Evolutionary conservation across 2,329 filamentous ascomycete genomes (phyloP).

Genomic region (Dactylonectria estremocensis): DNA sequence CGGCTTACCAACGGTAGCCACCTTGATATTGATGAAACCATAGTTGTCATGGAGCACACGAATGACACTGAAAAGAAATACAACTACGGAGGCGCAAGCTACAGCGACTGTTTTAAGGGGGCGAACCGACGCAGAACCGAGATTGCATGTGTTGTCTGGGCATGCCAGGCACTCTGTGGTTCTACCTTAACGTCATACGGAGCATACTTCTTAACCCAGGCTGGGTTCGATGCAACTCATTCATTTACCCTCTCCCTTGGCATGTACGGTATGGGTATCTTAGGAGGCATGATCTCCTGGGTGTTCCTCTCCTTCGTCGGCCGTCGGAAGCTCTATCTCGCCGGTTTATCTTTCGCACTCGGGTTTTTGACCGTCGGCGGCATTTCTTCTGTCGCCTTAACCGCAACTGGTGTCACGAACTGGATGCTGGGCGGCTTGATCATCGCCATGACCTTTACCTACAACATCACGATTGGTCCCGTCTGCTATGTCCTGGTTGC

Average conservation of each 20-base stretch:
- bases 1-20: no score
- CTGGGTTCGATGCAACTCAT: constrained; percentile 56
- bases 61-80: constrained; percentile 58
- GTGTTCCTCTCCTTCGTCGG: constrained; percentile 62
- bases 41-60: constrained; percentile 49
- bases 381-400: constrained; percentile 74
- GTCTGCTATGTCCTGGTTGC: constrained; percentile 87
- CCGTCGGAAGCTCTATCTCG: constrained; percentile 78
- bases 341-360: constrained; percentile 77
- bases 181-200: constrained; percentile 70
- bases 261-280: constrained; percentile 70
- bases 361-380: constrained; percentile 82
- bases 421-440: constrained; percentile 79
- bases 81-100: constrained; percentile 55
- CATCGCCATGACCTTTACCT: constrained; percentile 80
- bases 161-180: constrained; percentile 54
- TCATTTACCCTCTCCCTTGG: constrained; percentile 5
- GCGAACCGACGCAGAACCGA: constrained; percentile 58
- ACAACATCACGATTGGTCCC: constrained; percentile 85
- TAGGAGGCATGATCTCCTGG: constrained; percentile 72
- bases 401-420: constrained; percentile 60
- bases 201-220: constrained; percentile 68
- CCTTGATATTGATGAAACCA: no score
- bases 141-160: constrained; percentile 54
- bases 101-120: constrained; percentile 62